Percentiles rank a stretch among this genome's conserved stretches.
Conservation (phyloP, 495 filamentous ascomycete genomes). For the Chaetomium cochliodes region DNA sequence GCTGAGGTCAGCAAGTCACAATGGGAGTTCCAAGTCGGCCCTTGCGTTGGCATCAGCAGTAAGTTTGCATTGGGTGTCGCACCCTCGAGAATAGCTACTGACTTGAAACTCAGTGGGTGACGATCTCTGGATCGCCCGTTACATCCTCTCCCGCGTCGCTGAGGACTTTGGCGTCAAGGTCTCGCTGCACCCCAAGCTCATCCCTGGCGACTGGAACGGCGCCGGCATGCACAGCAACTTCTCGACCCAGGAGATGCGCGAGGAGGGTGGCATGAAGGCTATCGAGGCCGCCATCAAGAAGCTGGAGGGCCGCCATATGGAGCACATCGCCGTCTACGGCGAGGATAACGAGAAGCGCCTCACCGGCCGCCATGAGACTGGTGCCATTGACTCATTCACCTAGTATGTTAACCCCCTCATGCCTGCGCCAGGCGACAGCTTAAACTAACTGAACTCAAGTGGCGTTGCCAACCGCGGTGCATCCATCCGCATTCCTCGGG, state of each 20-base stretch:
- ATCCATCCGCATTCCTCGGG: conserved; percentile 84
- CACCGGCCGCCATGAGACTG: conserved; percentile 95
- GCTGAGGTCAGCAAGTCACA: conserved; percentile 92
- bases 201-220: conserved; percentile 99
- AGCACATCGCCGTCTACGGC: conserved; percentile 98
- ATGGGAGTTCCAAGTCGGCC: conserved; percentile 99
- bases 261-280: conserved; percentile 89
- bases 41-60: conserved; percentile 80
- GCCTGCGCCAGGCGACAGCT: not conserved
- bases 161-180: conserved; percentile 97
- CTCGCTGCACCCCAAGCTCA: conserved; percentile 95
- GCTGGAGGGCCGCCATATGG: conserved; percentile 81
- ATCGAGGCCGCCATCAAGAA: conserved; percentile 67
- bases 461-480: conserved; percentile 96
- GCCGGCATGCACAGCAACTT: conserved; percentile 96
- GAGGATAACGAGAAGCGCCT: conserved; percentile 89
- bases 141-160: conserved; percentile 91
- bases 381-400: conserved; percentile 84
- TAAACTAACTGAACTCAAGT: conserved; percentile 17
- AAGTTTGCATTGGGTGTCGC: not conserved
- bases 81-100: not conserved
- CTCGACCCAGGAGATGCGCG: conserved; percentile 80
- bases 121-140: conserved; percentile 95
- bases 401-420: conserved; percentile 42
- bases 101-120: conserved; percentile 66